Conservation (phyloP, 768 basidiomycete species). For the Boletus sp. region DNA sequence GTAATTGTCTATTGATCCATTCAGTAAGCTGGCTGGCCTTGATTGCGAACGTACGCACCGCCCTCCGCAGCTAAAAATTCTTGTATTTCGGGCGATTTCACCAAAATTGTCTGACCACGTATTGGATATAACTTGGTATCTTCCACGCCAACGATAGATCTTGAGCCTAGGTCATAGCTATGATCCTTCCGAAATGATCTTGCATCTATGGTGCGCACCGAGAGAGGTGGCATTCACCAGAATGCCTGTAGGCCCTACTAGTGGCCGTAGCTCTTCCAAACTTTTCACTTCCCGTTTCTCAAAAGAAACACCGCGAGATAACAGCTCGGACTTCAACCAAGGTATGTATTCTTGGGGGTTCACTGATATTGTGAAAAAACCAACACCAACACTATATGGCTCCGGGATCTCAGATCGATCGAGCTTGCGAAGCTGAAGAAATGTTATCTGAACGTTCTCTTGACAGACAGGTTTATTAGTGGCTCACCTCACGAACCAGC, state of each 20-base stretch:
- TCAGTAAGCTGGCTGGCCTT: not conserved
- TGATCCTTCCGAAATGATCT: not conserved
- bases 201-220: conserved; percentile 34
- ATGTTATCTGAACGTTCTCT: not conserved
- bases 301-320: conserved; percentile 42
- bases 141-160: conserved; percentile 76
- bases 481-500: conserved; percentile 40
- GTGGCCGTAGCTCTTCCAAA: conserved; percentile 45
- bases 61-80: conserved; percentile 29
- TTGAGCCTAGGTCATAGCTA: conserved; percentile 46
- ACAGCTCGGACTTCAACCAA: conserved; percentile 44
- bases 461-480: not conserved
- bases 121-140: conserved; percentile 74
- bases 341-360: conserved; percentile 51
- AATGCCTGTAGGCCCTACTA: conserved; percentile 37
- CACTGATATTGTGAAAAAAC: conserved; percentile 46
- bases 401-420: conserved; percentile 36
- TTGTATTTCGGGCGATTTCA: conserved; percentile 63
- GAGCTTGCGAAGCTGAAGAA: conserved; percentile 33
- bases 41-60: conserved; percentile 21
- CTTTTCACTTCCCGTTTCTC: conserved; percentile 40
- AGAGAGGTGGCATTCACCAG: conserved; percentile 59
- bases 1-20: conserved; percentile 11
- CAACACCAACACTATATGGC: conserved; percentile 37
- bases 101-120: conserved; percentile 79